Evolutionary conservation across 257 asterid species (phyloP), one percentile per base, ranked within the genome.

Genomic region (Cinchona pubescens): DNA sequence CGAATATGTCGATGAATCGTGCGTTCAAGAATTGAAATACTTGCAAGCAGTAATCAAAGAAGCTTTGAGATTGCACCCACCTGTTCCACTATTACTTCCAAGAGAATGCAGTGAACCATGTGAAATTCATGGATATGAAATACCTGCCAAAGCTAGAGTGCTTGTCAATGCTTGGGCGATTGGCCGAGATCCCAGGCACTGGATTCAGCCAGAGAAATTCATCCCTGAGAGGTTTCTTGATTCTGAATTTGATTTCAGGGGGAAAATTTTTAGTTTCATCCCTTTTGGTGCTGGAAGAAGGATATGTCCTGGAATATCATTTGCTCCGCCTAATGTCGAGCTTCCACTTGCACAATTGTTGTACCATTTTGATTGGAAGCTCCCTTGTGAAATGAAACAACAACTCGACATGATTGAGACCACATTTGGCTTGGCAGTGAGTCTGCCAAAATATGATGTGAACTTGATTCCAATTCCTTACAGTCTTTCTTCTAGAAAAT

Each of bases 91-190:
- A 12, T 38, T 64, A 34, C 61, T 78, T 23, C 81, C 77, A 27
- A 78, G 74, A 21, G 82, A 78, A 78, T 53, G 63, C 25, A 23
- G 40, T 5, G 63, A 64, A 43, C 69, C 9, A 40, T 45, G 49
- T 37, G 29, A 42, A 1, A 64, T 78, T 56, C 35, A 40, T 16
- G 74, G 74, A 3, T 72, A 72, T 14, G 71, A 27, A 4, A 66
- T 78, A 9, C 78, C 82, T 19, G 56, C 18, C 6, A 55, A 78
- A 27, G 21, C 74, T 0, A 78, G 66, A 16, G 53, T 64, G 1
- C 2, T 63, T 19, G 25, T 71, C 29, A 77, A 77, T 12, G 61
- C 45, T 3, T 79, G 82, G 82, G 78, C 82, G 4, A 72, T 78
- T 0, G 71, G 48, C 7, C 68, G 79, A 67, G 78, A 78, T 42